Evolutionary conservation across 495 filamentous ascomycete genomes (phyloP), one percentile per base, ranked within the genome.

Genomic region (Hypomontagnella monticulosa): DNA sequence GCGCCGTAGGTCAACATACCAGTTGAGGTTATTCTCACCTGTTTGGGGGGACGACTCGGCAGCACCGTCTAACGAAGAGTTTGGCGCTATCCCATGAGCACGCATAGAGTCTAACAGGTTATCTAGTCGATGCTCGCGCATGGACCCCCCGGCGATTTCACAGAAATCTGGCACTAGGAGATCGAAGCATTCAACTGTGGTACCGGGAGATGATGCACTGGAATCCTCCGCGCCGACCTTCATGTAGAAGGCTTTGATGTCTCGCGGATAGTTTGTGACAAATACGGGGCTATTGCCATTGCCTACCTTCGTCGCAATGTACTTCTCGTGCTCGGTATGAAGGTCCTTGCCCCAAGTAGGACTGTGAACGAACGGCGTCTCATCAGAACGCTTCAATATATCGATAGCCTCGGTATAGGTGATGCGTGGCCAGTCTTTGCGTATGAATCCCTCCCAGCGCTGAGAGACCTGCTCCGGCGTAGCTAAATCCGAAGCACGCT

Each of bases 181-280:
- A 79, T 99, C 95, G 73, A 99, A 99, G 76, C 94, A 97, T 15
- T 94, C 91, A 9, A 93, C 93, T 3, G 93, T 97, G 51, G 79
- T 73, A 56, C 69, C 51, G n/a, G 73, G 72, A 46, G 61, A 46
- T 40, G 66, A 12, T 46, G 14, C 43, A 14, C 47, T 43, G 41
- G 3, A 12, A 47, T 41, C 33, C 10, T 53, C 50, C 10, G 57
- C 55, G 34, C 33, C 54, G n/a, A 61, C 32, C 12, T 71, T 68
- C 95, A 98, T 99, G 78, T 99, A 99, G 84, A 99, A 99, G 30
- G 95, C 90, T 78, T 99, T 99, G 66, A 94, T 84, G 37, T 81
- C 76, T 58, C 83, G 84, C 7, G 95, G 95, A 71, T 98, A 99
- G 72, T 98, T 81, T 14, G 95, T 97, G 57, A 99, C 89, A 69